phyloP scores from a whole-genome alignment of 345 rosid species.

The Eutrema yunnanense region DNA sequence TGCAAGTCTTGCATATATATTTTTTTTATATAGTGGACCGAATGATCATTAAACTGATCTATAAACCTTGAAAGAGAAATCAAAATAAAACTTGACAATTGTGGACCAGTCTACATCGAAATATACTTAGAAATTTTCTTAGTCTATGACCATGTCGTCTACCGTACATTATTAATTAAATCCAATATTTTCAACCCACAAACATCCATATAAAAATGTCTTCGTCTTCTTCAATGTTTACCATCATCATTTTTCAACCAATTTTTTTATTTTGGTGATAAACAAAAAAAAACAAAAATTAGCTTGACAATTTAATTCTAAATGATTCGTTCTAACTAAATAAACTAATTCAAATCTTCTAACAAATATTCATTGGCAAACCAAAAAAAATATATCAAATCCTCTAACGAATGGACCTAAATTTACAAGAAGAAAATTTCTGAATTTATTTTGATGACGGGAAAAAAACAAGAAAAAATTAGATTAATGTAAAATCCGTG shows the following conservation, averaged over 20 bases:
- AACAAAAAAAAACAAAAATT: neutral
- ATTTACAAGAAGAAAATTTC: neutral
- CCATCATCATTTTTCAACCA: neutral
- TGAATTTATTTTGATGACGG: neutral
- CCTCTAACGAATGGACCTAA: too few species aligned
- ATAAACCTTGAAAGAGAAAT: neutral
- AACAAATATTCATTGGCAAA: too few species aligned
- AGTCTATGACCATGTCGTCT: conserved; percentile 13
- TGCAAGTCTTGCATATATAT: too few species aligned
- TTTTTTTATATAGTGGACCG: too few species aligned
- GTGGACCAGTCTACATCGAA: conserved; percentile 3
- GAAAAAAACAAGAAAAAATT: too few species aligned
- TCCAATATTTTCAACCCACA: conserved; percentile 1
- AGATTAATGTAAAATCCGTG: neutral
- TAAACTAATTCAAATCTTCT: too few species aligned
- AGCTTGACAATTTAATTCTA: conserved; percentile 3
- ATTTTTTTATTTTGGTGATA: neutral
- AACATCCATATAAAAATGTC: neutral
- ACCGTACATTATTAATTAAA: neutral
- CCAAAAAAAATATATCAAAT: too few species aligned
- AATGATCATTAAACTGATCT: conserved; percentile 12
- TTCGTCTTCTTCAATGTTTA: neutral
- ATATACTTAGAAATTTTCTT: neutral
- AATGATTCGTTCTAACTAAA: conserved; percentile 3
- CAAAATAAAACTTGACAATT: too few species aligned